Percentiles rank a stretch among this genome's conserved stretches.
phyloP scores from a whole-genome alignment of 768 basidiomycete species.

The Lentinula raphanica region DNA sequence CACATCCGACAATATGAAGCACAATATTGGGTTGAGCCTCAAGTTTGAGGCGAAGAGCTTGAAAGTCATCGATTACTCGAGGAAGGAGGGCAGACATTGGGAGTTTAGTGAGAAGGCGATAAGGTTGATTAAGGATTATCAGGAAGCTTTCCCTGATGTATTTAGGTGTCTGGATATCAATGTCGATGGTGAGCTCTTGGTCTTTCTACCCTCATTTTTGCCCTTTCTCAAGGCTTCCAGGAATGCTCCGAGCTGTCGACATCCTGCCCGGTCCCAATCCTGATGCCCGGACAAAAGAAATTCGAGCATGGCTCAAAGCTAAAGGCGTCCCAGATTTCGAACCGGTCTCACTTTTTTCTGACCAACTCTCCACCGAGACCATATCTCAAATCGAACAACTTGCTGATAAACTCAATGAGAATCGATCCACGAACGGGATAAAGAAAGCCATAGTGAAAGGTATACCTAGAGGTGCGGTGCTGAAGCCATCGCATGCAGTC shows the following conservation, averaged over 20 bases:
- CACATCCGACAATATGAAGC: constrained; percentile 68
- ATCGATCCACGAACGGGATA: constrained; percentile 56
- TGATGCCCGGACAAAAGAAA: constrained; percentile 68
- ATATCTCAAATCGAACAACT: constrained; percentile 74
- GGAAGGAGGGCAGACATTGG: constrained; percentile 81
- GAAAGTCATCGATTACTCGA: constrained; percentile 91
- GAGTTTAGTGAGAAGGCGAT: constrained; percentile 90
- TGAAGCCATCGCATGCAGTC: constrained; percentile 87
- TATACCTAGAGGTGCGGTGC: constrained; percentile 87
- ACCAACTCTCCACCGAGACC: constrained; percentile 84
- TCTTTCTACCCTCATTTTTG: not conserved
- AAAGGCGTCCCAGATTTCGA: constrained; percentile 90
- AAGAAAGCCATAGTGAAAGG: constrained; percentile 92
- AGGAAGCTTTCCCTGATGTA: constrained; percentile 79
- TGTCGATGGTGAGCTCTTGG: constrained; percentile 56
- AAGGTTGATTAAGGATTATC: constrained; percentile 78
- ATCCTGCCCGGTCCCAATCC: constrained; percentile 51
- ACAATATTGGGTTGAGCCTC: constrained; percentile 87
- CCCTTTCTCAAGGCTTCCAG: constrained; percentile 34
- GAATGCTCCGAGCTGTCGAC: constrained; percentile 66
- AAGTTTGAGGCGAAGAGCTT: constrained; percentile 93
- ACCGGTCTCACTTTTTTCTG: constrained; percentile 86
- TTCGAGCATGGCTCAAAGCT: constrained; percentile 79
- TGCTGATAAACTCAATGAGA: constrained; percentile 61
- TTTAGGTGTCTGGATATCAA: constrained; percentile 65